Conservation (phyloP, 2,329 filamentous ascomycete genomes). For the Claviceps capensis region DNA sequence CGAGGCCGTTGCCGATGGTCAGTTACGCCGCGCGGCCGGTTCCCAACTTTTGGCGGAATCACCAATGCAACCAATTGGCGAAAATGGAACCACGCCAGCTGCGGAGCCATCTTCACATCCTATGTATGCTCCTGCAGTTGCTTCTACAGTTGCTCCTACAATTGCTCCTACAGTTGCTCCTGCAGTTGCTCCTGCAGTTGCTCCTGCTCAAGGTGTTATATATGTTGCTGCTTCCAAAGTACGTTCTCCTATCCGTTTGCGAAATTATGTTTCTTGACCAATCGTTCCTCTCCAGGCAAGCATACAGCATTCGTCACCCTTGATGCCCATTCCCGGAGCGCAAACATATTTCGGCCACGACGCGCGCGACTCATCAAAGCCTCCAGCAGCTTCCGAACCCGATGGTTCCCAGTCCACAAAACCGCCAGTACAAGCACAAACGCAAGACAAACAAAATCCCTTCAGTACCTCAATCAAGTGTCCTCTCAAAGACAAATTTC, state of each 20-base stretch:
- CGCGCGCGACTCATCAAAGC: neutral
- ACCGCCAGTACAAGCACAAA: neutral
- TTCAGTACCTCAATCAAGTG: slow-evolving; percentile 2
- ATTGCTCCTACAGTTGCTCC: too few species aligned
- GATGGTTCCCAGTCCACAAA: neutral
- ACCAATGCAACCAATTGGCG: neutral
- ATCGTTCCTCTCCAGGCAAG: neutral
- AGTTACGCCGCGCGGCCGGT: neutral
- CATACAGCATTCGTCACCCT: slow-evolving; percentile 8
- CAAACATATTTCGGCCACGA: slow-evolving; percentile 23
- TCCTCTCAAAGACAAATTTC: slow-evolving; percentile 15
- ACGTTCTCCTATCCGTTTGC: neutral
- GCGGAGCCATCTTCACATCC: neutral
- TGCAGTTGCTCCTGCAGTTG: too few species aligned
- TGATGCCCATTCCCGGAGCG: slow-evolving; percentile 21
- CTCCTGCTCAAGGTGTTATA: too few species aligned
- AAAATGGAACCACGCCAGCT: neutral
- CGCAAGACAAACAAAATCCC: neutral
- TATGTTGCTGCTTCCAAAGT: neutral
- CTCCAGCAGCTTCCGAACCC: neutral
- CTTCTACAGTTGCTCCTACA: too few species aligned
- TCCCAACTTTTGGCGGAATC: neutral
- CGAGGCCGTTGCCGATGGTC: neutral
- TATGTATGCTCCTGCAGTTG: too few species aligned
- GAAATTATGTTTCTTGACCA: neutral